Base-by-base conservation (phyloP, 371 early-diverging fungal genomes). In the Zopfochytrium polystomum region DNA sequence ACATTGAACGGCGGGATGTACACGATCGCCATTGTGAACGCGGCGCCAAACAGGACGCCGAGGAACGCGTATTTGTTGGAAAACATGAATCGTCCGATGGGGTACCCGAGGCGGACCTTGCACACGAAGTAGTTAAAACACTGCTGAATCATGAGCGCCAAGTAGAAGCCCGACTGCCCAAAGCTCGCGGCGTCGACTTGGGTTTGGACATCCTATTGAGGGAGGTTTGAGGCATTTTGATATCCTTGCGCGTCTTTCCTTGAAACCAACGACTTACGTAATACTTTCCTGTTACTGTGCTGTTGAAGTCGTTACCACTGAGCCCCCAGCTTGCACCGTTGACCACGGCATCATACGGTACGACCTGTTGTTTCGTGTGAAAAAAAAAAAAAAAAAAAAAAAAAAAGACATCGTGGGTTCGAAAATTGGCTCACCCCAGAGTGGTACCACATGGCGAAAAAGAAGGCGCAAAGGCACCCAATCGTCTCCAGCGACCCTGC, bases 271-370 rank as follows among this genome's bases (percentile, higher is more conserved):
- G 63, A 2, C 74, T 75, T 5, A 55, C 38, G n/a, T n/a, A n/a
- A n/a, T n/a, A n/a, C n/a, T n/a, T n/a, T n/a, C n/a, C n/a, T n/a
- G n/a, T n/a, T n/a, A n/a, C n/a, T n/a, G n/a, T n/a, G n/a, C n/a
- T 49, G 65, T 49, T 25, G 72, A 72, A 49, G 75, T 32, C 2
- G 51, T 34, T 13, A 52, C 52, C 11, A 52, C 87, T 87, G 53
- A 95, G 67, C 15, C 84, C 82, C 81, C 79, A 63, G 62, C 55
- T 4, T 56, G 31, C 58, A 52, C 77, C 75, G n/a, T 68, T 71
- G 1, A 59, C 18, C 29, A 58, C 55, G 1, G 74, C 77, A 51
- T 72, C 72, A 11, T 56, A 54, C 30, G 64, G 48, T 3, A 66
- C n/a, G n/a, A n/a, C n/a, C n/a, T n/a, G n/a, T n/a, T n/a, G n/a